Evolutionary conservation across 2,329 filamentous ascomycete genomes (phyloP).

Genomic region (Hypoxylon sp.): DNA sequence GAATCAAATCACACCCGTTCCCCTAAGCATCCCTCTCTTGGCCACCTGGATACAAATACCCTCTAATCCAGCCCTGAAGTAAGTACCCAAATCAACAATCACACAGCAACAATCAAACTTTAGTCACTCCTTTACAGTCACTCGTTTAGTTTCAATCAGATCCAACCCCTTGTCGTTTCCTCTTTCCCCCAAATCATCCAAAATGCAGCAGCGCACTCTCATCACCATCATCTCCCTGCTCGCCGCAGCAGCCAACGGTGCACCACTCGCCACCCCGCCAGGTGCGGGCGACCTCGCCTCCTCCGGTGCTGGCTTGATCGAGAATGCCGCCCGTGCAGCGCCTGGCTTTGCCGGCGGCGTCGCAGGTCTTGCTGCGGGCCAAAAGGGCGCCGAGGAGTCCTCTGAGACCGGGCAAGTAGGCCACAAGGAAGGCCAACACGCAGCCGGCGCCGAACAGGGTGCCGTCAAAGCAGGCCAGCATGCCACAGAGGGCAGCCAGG

Average conservation of each 20-base stretch:
- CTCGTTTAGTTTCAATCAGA: conserved; percentile 26
- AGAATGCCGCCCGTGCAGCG: conserved; percentile 7
- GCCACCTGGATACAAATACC: conserved; percentile 34
- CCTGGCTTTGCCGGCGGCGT: not conserved
- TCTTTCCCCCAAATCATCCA: conserved; percentile 15
- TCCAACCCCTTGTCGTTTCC: not conserved
- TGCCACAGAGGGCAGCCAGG: conserved; percentile 10
- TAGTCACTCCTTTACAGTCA: conserved; percentile 37
- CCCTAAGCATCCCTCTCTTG: not conserved
- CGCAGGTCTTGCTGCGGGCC: conserved; percentile 5
- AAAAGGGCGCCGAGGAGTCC: conserved; percentile 4
- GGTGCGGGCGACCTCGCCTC: conserved; percentile 18
- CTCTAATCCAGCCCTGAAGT: conserved; percentile 8
- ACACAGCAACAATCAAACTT: conserved; percentile 28
- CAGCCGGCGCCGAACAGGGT: conserved; percentile 5
- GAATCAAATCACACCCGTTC: conserved; percentile 15
- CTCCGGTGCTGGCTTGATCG: conserved; percentile 2
- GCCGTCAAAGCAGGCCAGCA: conserved; percentile 15
- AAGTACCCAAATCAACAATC: not conserved
- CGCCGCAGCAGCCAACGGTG: conserved; percentile 32
- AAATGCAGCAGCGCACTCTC: conserved; percentile 43
- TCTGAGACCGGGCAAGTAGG: conserved; percentile 8
- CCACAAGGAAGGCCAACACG: not conserved
- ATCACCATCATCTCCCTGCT: conserved; percentile 40
- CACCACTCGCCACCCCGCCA: conserved; percentile 21